Base-by-base conservation (phyloP, 768 basidiomycete species). In the Boletus vinaceobasis region DNA sequence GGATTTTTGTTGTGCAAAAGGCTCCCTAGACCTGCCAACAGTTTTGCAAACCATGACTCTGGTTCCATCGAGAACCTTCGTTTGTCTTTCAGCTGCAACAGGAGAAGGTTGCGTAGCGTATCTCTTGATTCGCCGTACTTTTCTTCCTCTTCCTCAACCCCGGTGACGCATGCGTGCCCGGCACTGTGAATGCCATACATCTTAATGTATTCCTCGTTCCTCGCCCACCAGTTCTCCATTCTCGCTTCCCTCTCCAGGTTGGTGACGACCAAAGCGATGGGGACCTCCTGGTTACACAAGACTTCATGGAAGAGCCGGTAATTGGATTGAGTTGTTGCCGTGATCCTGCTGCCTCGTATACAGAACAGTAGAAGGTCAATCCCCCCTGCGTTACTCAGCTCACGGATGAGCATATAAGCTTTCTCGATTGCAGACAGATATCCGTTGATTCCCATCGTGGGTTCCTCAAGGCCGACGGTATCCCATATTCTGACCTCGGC, bases 141-240 rank as follows among this genome's bases (percentile, higher is more conserved):
- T 13, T 60, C 23, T 23, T 23, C 60, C 14, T 66, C 67, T 44
- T 60, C 65, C 52, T 68, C 69, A 2, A 64, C 67, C 3, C 75
- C 73, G 1, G 76, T 77, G 53, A 79, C 65, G 52, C 78, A 79
- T 7, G 75, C 77, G 10, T 75, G 71, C 1, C 71, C 74, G 21
- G 59, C 57, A 21, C 72, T 60, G 32, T 60, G 36, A 27, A 69
- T 71, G 19, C 68, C 63, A 47, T 62, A 69, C 56, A 3, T 46
- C 33, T 40, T 42, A 31, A 74, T 73, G 45, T 50, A 43, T 7
- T 43, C 40, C 8, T 59, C 43, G 49, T 73, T 74, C 54, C 67
- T 59, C 10, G 0, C 13, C 73, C 72, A 73, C 72, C 73, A 74
- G n/a, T 60, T 44, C 43, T 73, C 73, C 72, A 74, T 73, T 27